Evolutionary conservation across 164 flowering plant genomes (phyloP).

Genomic region (Cinnamomum micranthum): DNA sequence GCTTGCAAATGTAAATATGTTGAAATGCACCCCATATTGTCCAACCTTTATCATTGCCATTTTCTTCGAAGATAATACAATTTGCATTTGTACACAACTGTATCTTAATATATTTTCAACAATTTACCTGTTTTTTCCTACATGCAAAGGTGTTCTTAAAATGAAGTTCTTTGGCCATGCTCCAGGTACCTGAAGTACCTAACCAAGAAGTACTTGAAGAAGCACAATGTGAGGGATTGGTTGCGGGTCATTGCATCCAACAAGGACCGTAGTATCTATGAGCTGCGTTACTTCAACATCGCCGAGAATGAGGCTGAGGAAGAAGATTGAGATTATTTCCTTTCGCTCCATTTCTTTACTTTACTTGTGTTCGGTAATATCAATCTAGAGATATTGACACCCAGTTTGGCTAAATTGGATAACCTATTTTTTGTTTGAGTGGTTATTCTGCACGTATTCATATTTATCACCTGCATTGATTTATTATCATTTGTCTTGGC

Average conservation of each 20-base stretch:
- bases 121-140: not conserved
- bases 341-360: not conserved
- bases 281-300: conserved; percentile 75
- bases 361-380: not conserved
- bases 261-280: conserved; percentile 65
- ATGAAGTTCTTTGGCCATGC: not conserved
- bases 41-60: no score
- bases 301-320: conserved; percentile 78
- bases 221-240: conserved; percentile 82
- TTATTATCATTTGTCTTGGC: no score
- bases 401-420: conserved; percentile 1
- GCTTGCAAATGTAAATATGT: no score
- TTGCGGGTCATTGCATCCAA: conserved; percentile 68
- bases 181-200: conserved; percentile 66
- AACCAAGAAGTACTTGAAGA: conserved; percentile 76
- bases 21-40: no score
- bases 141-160: not conserved
- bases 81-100: not conserved
- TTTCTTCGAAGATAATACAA: not conserved
- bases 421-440: no score
- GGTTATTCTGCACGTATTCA: no score
- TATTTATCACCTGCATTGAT: no score
- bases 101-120: not conserved
- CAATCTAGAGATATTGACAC: not conserved
- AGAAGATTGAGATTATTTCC: conserved; percentile 24